These are phyloP conservation scores for Durusdinium trenchii DNA, from an alignment of 73 alveolate genomes.

Conservation along the genomic window DNA sequence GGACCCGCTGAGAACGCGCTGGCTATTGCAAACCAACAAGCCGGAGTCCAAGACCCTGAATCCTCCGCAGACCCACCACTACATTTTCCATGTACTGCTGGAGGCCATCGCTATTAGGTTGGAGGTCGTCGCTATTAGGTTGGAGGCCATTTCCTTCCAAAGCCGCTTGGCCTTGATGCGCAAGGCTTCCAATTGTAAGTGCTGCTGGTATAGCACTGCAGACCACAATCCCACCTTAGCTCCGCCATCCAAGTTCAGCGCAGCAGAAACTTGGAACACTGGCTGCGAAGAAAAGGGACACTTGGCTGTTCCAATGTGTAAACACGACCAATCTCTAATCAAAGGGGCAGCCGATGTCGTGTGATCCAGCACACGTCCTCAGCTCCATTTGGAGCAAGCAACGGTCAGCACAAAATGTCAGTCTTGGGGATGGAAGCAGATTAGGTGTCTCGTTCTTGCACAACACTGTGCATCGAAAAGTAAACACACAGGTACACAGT, in stretches of 20 bases:
- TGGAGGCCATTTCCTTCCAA: not conserved
- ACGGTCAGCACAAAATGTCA: not conserved
- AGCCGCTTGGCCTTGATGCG: slow-evolving; percentile 14
- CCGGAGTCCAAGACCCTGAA: not conserved
- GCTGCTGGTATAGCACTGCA: slow-evolving; percentile 65
- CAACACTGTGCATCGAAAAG: no score
- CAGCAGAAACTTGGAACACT: no score
- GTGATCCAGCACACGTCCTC: slow-evolving; percentile 46
- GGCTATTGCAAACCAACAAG: not conserved
- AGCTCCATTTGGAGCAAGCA: not conserved
- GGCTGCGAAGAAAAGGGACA: no score
- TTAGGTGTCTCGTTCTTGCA: no score
- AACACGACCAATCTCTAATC: no score
- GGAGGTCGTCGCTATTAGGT: no score
- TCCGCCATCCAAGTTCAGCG: no score
- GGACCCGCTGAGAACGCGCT: not conserved
- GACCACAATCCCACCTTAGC: slow-evolving; percentile 88
- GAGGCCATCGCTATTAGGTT: no score
- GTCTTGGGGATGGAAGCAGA: no score
- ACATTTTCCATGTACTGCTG: no score
- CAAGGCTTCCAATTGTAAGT: slow-evolving; percentile 82
- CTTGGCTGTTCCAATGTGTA: no score
- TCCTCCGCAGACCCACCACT: not conserved
- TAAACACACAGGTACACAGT: no score
- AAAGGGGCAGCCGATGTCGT: not conserved